Conservation (phyloP, 768 basidiomycete species). For the Dentipellis fragilis region DNA sequence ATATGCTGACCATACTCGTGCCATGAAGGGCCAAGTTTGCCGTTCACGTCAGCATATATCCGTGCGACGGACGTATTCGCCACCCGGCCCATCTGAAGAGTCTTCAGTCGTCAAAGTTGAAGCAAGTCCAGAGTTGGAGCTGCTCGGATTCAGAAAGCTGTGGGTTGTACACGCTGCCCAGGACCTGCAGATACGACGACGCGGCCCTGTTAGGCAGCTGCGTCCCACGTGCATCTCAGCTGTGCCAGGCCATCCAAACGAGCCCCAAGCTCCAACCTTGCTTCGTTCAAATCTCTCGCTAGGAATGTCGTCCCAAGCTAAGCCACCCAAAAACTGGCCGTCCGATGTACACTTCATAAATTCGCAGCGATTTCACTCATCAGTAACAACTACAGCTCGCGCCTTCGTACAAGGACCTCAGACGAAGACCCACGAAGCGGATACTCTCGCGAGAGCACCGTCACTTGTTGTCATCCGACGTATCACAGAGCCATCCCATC, state of each 20-base stretch:
- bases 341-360: slow-evolving; percentile 42
- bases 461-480: slow-evolving; percentile 43
- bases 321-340: slow-evolving; percentile 37
- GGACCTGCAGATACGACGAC: neutral
- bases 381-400: slow-evolving; percentile 36
- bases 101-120: neutral
- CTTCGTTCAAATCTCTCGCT: too few species aligned
- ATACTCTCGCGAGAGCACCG: neutral
- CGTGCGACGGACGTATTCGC: slow-evolving; percentile 73
- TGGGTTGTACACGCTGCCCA: neutral
- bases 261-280: too few species aligned
- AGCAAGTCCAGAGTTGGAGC: neutral
- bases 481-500: slow-evolving; percentile 52
- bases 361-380: slow-evolving; percentile 43
- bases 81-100: slow-evolving; percentile 51
- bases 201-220: neutral
- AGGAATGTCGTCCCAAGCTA: too few species aligned
- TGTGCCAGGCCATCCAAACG: too few species aligned
- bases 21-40: slow-evolving; percentile 82
- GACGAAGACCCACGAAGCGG: too few species aligned
- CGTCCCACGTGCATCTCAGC: neutral
- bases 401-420: slow-evolving; percentile 10
- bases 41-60: slow-evolving; percentile 84
- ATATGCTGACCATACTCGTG: slow-evolving; percentile 78
- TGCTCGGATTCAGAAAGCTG: neutral